Evolutionary conservation across 768 basidiomycete genomes (phyloP).

Genomic region (Rhodotorula sphaerocarpa): DNA sequence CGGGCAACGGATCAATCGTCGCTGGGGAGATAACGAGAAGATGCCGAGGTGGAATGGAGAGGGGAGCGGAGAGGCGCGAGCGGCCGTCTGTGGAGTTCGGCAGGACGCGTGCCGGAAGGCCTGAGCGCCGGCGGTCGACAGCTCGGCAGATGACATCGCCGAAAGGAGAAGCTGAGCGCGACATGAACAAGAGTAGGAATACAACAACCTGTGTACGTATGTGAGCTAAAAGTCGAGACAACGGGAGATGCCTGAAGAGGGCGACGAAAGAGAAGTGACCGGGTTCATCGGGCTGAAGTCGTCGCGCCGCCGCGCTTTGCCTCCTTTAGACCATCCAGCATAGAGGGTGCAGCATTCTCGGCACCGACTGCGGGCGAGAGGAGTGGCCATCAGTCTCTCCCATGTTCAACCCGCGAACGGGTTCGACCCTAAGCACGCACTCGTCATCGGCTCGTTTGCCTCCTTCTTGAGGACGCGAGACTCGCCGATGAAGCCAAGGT

Average conservation of each 20-base stretch:
- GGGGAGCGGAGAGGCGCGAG: too few species aligned
- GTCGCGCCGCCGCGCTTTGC: conserved; percentile 9
- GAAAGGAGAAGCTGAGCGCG: too few species aligned
- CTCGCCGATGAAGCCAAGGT: conserved; percentile 39
- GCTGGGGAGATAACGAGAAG: too few species aligned
- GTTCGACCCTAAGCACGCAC: conserved; percentile 1
- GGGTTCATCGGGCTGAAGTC: conserved; percentile 13
- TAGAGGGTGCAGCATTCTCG: conserved; percentile 18
- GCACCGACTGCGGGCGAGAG: conserved; percentile 15
- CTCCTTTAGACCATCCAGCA: conserved; percentile 27
- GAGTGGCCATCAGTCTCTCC: background rate
- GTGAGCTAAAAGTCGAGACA: too few species aligned
- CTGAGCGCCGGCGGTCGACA: too few species aligned
- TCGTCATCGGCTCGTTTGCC: conserved; percentile 20
- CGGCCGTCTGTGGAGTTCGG: too few species aligned
- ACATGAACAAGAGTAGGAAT: background rate
- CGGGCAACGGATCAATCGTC: too few species aligned
- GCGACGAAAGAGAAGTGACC: background rate
- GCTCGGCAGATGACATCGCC: too few species aligned
- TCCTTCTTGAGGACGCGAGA: conserved; percentile 35
- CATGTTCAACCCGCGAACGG: background rate
- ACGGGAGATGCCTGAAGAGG: too few species aligned
- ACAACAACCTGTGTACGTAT: conserved; percentile 3
- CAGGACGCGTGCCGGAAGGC: too few species aligned
- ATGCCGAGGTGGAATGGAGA: too few species aligned